Conservation (phyloP, 345 rosid species). For the Limnanthes douglasii region DNA sequence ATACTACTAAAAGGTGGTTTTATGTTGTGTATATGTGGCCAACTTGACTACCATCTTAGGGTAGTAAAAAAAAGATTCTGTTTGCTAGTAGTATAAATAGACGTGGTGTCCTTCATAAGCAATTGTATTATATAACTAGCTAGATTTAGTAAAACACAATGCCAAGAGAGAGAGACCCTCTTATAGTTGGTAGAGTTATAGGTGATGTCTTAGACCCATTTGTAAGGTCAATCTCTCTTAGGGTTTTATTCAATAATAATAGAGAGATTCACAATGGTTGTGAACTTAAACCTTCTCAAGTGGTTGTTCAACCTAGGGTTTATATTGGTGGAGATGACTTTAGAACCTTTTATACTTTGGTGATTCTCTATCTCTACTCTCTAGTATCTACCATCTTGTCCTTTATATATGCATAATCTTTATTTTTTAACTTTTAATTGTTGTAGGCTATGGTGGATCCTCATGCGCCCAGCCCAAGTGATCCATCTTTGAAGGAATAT, state of each 20-base stretch:
- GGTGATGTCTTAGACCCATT: slow-evolving; percentile 62
- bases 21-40: too few species aligned
- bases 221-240: slow-evolving; percentile 26
- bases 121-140: too few species aligned
- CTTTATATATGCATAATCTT: neutral
- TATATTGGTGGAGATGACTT: slow-evolving; percentile 53
- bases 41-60: too few species aligned
- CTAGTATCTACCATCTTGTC: neutral
- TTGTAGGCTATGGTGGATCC: slow-evolving; percentile 63
- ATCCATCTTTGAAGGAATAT: slow-evolving; percentile 42
- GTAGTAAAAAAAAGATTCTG: too few species aligned
- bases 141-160: too few species aligned
- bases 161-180: slow-evolving; percentile 47
- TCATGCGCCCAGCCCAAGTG: slow-evolving; percentile 67
- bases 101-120: too few species aligned
- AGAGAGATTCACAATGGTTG: slow-evolving; percentile 38
- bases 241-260: slow-evolving; percentile 11
- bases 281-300: slow-evolving; percentile 45
- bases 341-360: slow-evolving; percentile 57
- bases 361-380: neutral
- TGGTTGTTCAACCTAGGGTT: slow-evolving; percentile 35
- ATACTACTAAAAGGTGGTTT: too few species aligned
- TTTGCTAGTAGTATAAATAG: too few species aligned
- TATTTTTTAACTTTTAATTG: neutral
- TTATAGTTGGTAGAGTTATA: slow-evolving; percentile 46